Evolutionary conservation across 306 rosid genomes (phyloP), one percentile per base, ranked within the genome.

Genomic region (Quillaja saponaria): DNA sequence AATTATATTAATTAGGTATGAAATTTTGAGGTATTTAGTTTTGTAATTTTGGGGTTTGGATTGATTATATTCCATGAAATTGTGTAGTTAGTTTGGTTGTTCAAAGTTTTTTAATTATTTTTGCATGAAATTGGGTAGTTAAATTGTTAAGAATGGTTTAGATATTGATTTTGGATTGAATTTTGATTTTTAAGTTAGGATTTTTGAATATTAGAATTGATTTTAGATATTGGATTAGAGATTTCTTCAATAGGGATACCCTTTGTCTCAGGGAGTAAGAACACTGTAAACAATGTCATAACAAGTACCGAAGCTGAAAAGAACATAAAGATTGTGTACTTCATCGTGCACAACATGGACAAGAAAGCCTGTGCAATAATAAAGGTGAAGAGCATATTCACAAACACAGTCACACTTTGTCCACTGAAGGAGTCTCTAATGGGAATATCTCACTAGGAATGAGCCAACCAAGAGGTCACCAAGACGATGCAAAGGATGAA

Each of bases 381-480:
- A 46, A 83, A 86, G 5, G 95, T 83, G 73, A 79, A 86, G 12
- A 86, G 40, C 90, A 86, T 81, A 76, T 79, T 86, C 0, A 68
- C 41, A n/a, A 52, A 81, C 18, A 83, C 95, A 0, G 85, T 64
- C 13, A 86, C 63, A 62, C 90, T 81, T n/a, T 78, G 85, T 0
- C 87, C 95, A 0, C 83, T 0, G 95, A 86, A 14, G 90, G 73
- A 0, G 85, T 72, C 78, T 86, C 90, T 0, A 86, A n/a, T 0
- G 87, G 80, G 49, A 83, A 83, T 1, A 75, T 83, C 52, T 86
- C 95, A 34, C 95, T 86, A 0, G 95, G 90, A 49, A 86, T 79
- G n/a, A 86, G 47, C 95, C 90, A 83, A 2, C 95, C 85, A 0
- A 86, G 80, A 34, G 95, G 87, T 0, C 95, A 90, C 87, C 87